Conservation (phyloP, 495 filamentous ascomycete species). For the Alectoria sarmentosa region DNA sequence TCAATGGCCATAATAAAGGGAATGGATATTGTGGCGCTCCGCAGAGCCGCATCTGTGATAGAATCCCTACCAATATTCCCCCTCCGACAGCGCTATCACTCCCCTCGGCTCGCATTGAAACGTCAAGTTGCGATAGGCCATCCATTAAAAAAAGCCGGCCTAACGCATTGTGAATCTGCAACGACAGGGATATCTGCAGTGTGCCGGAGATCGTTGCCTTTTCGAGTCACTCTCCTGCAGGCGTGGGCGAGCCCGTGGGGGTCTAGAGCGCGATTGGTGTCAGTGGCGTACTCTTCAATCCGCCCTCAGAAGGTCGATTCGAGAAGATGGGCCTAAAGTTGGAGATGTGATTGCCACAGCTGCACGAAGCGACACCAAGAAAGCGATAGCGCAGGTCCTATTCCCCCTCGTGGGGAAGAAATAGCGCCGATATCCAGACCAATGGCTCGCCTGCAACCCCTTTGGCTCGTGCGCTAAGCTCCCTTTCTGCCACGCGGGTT, state of each 20-base stretch:
- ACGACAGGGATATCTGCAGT: slow-evolving; percentile 3
- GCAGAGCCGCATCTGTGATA: slow-evolving; percentile 8
- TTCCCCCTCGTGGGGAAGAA: background rate
- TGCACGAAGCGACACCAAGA: no score
- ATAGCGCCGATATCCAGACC: slow-evolving; percentile 9
- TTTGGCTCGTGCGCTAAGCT: background rate
- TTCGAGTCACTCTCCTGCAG: background rate
- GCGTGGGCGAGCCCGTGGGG: slow-evolving; percentile 1
- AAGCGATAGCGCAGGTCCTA: background rate
- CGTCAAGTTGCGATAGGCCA: background rate
- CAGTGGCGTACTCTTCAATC: background rate
- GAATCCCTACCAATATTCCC: no score
- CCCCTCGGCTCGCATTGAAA: background rate
- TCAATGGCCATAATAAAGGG: background rate
- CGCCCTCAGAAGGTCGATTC: no score
- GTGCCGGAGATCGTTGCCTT: slow-evolving; percentile 3
- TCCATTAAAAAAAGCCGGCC: no score
- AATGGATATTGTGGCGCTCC: background rate
- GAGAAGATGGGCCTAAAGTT: background rate
- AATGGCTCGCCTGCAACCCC: background rate
- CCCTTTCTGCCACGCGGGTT: background rate
- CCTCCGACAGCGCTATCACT: no score
- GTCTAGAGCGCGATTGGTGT: background rate
- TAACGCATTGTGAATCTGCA: slow-evolving; percentile 3
- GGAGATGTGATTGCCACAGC: no score